A percentile compares a stretch with the other conserved stretches of the same genome.
These are phyloP conservation scores for Euphrasia confusa DNA, from an alignment of 257 asterid species.

Conservation along the genomic window DNA sequence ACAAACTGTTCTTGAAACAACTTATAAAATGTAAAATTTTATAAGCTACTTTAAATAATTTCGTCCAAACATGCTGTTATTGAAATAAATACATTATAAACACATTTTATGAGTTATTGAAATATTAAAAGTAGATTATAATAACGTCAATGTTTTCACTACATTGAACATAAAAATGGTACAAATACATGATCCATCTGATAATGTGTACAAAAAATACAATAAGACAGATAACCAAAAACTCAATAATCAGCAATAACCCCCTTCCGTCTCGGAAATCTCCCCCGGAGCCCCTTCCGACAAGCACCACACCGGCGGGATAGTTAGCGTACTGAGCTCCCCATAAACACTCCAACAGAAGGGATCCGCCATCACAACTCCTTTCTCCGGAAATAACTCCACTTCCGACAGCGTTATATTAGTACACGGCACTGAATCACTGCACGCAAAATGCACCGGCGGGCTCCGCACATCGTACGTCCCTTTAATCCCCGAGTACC, in stretches of 20 bases:
- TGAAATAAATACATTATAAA: too few species aligned
- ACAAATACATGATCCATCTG: not conserved
- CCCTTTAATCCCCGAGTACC: slow-evolving; percentile 44
- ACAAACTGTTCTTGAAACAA: too few species aligned
- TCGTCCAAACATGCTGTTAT: too few species aligned
- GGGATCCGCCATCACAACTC: slow-evolving; percentile 46
- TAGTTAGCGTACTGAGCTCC: slow-evolving; percentile 28
- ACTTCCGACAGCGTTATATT: slow-evolving; percentile 52
- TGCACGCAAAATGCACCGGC: slow-evolving; percentile 55
- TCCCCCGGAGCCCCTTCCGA: slow-evolving; percentile 41
- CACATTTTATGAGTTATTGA: too few species aligned
- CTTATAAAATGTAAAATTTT: too few species aligned
- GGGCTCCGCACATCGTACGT: slow-evolving; percentile 60
- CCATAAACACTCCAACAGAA: slow-evolving; percentile 64
- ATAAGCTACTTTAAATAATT: too few species aligned
- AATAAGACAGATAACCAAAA: not conserved
- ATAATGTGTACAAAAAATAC: slow-evolving; percentile 5
- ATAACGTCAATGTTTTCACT: too few species aligned
- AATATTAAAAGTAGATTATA: too few species aligned
- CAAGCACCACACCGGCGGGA: slow-evolving; percentile 53
- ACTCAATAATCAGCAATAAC: slow-evolving; percentile 20
- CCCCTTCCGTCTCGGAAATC: slow-evolving; percentile 27
- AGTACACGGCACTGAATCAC: slow-evolving; percentile 54
- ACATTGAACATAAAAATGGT: too few species aligned
- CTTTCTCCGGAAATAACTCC: slow-evolving; percentile 52